phyloP scores from a whole-genome alignment of 1,139 yeast species.

The Arxiozyma bovina region DNA sequence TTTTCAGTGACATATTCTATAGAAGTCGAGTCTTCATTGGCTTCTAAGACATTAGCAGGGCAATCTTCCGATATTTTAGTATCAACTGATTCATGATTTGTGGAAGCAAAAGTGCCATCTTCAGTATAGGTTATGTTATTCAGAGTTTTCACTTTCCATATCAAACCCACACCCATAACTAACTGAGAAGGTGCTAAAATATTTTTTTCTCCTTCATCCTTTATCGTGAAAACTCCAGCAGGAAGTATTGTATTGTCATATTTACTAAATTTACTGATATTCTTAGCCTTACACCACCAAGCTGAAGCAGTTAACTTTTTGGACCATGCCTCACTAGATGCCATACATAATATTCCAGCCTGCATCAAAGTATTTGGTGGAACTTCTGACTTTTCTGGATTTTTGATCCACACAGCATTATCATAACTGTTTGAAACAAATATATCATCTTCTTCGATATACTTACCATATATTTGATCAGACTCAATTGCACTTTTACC shows the following conservation, averaged over 20 bases:
- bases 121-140: constrained; percentile 5
- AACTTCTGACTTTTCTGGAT: constrained; percentile 42
- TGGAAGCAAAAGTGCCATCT: constrained; percentile 4
- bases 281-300: constrained; percentile 67
- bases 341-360: constrained; percentile 76
- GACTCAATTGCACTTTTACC: constrained; percentile 80
- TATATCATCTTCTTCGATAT: constrained; percentile 62
- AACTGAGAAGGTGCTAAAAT: constrained; percentile 73
- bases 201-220: constrained; percentile 46
- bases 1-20: background rate
- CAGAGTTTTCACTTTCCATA: constrained; percentile 48
- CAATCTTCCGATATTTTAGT: background rate
- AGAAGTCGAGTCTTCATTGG: background rate
- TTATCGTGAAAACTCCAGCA: constrained; percentile 53
- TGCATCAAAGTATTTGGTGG: constrained; percentile 86
- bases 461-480: constrained; percentile 74
- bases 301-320: constrained; percentile 71
- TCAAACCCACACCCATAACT: constrained; percentile 81
- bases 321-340: constrained; percentile 89
- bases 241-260: constrained; percentile 55
- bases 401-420: constrained; percentile 66
- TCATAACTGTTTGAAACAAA: constrained; percentile 74
- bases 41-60: background rate
- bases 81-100: constrained; percentile 9
- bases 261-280: constrained; percentile 55